Base-by-base conservation (phyloP, 164 flowering plant species). In the Tinospora cordifolia region DNA sequence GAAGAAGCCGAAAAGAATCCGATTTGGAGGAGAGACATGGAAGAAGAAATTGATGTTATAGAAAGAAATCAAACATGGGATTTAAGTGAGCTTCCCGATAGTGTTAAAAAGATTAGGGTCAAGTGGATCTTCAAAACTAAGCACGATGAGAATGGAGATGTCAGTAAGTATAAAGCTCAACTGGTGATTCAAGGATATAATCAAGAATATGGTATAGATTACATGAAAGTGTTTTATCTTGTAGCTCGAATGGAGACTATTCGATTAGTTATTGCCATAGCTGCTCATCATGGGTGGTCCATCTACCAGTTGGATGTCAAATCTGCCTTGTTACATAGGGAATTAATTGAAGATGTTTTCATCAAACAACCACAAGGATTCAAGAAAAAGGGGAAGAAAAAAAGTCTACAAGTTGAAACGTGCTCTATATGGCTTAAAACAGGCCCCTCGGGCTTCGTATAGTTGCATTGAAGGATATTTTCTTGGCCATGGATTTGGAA, bases 81-180 rank as follows among this genome's bases (percentile, higher is more conserved):
- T 0, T 0, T 34, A 15, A 13, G 21, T 0, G 44, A 64, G 1
- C 17, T 34, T n/a, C 41, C 46, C 2, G 3, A 0, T 4, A 44
- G 46, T 0, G n/a, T n/a, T n/a, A n/a, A n/a, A n/a, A n/a, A n/a
- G n/a, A n/a, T n/a, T n/a, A n/a, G n/a, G n/a, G n/a, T n/a, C n/a
- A n/a, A n/a, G 41, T 7, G 67, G 67, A 38, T 64, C 1, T 64
- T 30, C 46, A 64, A 64, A 14, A 64, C 67, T 0, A 64, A 64
- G 44, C 3, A 30, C 3, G 47, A 67, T 44, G 58, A 46, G n/a
- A 27, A 13, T 7, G 69, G 60, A 0, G 58, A 67, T 9, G 69
- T 49, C 0, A 60, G 47, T 5, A 67, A 26, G 9, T 46, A 67
- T 60, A 67, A 67, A 46, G 69, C 69, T 22, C 58, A 60, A 21